Base-by-base conservation (phyloP, 441 rosid species). In the Pelargonium fulgidum region DNA sequence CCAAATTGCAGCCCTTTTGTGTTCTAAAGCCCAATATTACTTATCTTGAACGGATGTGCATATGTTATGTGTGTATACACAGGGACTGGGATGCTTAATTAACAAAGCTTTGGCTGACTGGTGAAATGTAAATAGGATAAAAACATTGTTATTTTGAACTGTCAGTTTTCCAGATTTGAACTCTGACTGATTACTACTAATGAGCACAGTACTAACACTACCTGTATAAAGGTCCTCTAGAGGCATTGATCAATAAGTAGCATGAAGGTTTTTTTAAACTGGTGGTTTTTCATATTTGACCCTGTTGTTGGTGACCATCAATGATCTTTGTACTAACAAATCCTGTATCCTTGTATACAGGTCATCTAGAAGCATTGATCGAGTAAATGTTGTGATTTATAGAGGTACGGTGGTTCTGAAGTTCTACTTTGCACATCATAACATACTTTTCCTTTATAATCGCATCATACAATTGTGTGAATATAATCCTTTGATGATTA, bases 311-410 rank as follows among this genome's bases (percentile, higher is more conserved):
- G 41, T 36, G 6, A 5, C 7, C 8, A 6, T 36, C 17, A 54
- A 22, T 14, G 7, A 29, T 29, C 33, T 0, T 29, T 54, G 22
- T 54, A 54, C 62, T 54, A 54, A 54, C 62, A 54, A 16, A 11
- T 54, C 24, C 62, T 54, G 24, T 54, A 54, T 54, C 10, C 9
- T 54, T 54, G 62, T 54, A 54, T 54, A 54, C 62, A 54, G 62
- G 62, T 16, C 9, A 26, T 17, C 24, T 16, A 54, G 62, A 54
- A 16, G 62, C 62, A 16, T 1, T n/a, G 62, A 54, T 54, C 24
- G 17, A 54, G 24, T 17, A 24, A 54, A 54, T 16, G 62, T 16
- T 7, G 62, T 54, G 17, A 54, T 54, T 7, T 54, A 54, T 3
- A 54, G 2, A 54, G 62, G 62, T 17, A 54, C 26, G 8, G 62